Evolutionary conservation across 2,329 filamentous ascomycete species (phyloP), one percentile per base, ranked within the genome.

Genomic region (Cercospora sesami): DNA sequence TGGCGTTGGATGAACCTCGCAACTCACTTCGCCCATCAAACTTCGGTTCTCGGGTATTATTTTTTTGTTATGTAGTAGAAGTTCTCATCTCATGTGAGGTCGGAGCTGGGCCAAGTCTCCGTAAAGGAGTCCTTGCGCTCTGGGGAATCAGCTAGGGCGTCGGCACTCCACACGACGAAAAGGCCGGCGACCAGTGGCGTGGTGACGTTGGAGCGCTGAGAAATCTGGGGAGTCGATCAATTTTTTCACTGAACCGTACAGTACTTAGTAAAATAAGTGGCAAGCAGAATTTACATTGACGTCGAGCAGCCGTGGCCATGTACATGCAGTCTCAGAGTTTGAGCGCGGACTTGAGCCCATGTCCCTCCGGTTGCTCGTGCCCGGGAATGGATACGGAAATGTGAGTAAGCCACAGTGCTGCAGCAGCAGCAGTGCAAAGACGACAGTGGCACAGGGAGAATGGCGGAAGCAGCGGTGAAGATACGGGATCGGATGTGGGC

Each of bases 391-490:
- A 23, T 28, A 1, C 7, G 5, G 9, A 14, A 14, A 7, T 4
- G 48, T 26, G 48, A 26, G 48, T 53, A 53, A 53, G 48, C 48
- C 21, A 53, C 23, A 53, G 48, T 16, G 48, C 14, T 16, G 10
- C 10, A 51, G 2, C 45, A 51, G n/a, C 45, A 23, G 45, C 18
- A 21, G 26, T 23, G 9, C n/a, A 18, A 23, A 36, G 8, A 31
- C 26, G 53, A 26, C 23, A 33, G 55, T 53, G 55, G n/a, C 55
- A 59, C 31, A 21, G 55, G 16, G 31, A 33, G 28, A 31, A 59
- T 33, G 28, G 55, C 28, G 55, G 55, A 23, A 59, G 55, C 55
- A 23, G 55, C 55, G 55, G 55, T 59, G 55, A 36, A 59, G 31
- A 33, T n/a, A 31, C 31, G 55, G 31, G 26, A 18, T 36, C 55